Evolutionary conservation across 2,329 filamentous ascomycete species (phyloP).

Genomic region (Colletotrichum spaethianum): DNA sequence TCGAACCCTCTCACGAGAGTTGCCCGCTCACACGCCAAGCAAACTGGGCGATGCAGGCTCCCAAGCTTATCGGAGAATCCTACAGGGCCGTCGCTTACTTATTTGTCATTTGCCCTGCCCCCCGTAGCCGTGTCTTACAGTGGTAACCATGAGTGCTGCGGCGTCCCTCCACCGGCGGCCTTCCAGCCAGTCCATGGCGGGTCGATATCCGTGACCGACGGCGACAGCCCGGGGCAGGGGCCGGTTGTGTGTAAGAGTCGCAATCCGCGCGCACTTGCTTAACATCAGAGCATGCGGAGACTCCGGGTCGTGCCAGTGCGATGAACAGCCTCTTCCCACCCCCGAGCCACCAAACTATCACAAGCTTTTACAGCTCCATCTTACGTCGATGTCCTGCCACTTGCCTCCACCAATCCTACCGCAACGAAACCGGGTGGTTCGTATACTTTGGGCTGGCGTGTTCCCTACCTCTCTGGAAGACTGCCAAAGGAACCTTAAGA

Average conservation of each 20-base stretch:
- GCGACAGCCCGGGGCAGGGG: conserved; percentile 12
- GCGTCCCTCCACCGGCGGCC: neutral
- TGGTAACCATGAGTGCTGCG: neutral
- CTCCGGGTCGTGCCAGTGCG: neutral
- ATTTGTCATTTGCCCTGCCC: neutral
- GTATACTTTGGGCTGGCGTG: neutral
- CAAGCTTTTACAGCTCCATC: neutral
- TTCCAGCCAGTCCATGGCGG: neutral
- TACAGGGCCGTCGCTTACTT: neutral
- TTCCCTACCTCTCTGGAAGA: neutral
- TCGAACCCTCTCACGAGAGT: neutral
- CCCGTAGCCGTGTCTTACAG: neutral
- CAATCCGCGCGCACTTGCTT: neutral
- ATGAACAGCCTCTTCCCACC: too few relatives aligned
- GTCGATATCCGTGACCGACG: neutral
- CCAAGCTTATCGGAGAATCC: conserved; percentile 7
- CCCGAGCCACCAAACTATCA: neutral
- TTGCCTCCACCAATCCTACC: neutral
- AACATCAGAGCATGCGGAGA: neutral
- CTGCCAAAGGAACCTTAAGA: conserved; percentile 22
- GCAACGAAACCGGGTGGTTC: neutral
- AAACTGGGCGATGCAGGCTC: conserved; percentile 13
- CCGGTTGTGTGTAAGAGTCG: neutral
- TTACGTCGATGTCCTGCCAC: neutral
- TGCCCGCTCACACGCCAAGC: conserved; percentile 5